Conservation (phyloP, 73 alveolate species). For the Blepharisma japonicum region DNA sequence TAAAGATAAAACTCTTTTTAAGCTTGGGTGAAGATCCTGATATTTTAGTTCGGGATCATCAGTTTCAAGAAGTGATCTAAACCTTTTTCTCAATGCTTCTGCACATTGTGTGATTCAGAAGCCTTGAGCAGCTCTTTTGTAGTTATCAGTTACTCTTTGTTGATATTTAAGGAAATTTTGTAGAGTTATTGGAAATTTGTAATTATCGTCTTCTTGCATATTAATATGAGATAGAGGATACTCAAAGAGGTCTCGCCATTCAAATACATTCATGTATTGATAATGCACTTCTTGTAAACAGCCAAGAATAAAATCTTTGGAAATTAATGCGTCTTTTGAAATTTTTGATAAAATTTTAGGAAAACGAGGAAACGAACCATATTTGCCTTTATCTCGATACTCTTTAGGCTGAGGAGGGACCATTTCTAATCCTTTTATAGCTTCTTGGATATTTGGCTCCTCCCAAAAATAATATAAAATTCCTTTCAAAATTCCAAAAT, state of each 20-base stretch:
- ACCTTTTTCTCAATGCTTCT: background rate
- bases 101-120: background rate
- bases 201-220: background rate
- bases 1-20: background rate
- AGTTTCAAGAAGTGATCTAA: background rate
- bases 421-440: slow-evolving; percentile 14
- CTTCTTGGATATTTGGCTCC: slow-evolving; percentile 7
- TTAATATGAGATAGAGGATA: background rate
- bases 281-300: slow-evolving; percentile 19
- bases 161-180: background rate
- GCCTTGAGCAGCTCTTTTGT: background rate
- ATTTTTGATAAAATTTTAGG: background rate
- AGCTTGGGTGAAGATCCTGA: background rate
- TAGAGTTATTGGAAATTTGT: background rate
- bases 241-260: background rate
- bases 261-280: background rate
- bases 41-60: background rate
- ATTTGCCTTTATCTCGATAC: background rate
- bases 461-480: background rate
- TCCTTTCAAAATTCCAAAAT: slow-evolving; percentile 5
- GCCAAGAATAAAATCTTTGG: background rate
- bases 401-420: background rate
- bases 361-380: background rate
- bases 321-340: slow-evolving; percentile 6
- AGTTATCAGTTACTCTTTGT: background rate